phyloP scores from a whole-genome alignment of 2,329 filamentous ascomycete species.

The Alternaria rosae region DNA sequence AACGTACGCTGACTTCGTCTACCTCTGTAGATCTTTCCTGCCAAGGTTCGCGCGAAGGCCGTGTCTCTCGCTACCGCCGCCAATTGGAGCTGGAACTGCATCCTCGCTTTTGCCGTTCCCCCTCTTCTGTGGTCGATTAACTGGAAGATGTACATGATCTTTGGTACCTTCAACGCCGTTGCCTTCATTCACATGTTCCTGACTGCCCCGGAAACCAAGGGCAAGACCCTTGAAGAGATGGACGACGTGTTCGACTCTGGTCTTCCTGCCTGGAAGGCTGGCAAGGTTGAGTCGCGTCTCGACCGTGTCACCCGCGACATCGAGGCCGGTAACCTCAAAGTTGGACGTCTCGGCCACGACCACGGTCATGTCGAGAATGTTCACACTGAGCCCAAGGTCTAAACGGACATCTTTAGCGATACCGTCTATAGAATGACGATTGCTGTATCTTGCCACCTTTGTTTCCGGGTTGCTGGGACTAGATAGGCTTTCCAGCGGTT shows the following conservation, averaged over 20 bases:
- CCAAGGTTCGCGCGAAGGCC: constrained; percentile 52
- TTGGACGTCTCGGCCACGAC: constrained; percentile 14
- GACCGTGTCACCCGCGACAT: constrained; percentile 47
- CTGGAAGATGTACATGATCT: constrained; percentile 55
- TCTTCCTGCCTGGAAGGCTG: constrained; percentile 46
- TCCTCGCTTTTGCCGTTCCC: constrained; percentile 52
- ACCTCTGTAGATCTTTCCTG: constrained; percentile 43
- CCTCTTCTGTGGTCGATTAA: constrained; percentile 52
- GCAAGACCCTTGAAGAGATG: constrained; percentile 53
- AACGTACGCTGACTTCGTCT: background rate
- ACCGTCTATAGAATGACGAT: background rate
- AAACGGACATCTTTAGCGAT: background rate
- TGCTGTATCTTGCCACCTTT: background rate
- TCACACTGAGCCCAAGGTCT: constrained; percentile 28
- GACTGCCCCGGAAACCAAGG: constrained; percentile 51
- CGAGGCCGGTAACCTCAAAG: constrained; percentile 46
- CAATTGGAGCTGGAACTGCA: constrained; percentile 52
- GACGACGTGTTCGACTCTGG: constrained; percentile 50
- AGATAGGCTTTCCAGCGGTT: background rate
- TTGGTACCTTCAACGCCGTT: constrained; percentile 49
- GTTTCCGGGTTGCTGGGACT: background rate
- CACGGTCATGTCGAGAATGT: constrained; percentile 19
- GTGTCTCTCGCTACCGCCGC: constrained; percentile 49
- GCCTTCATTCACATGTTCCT: constrained; percentile 52
- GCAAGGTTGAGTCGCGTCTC: constrained; percentile 40